Percentiles rank a stretch among this genome's conserved stretches.
These are phyloP conservation scores for Puya raimondii DNA, from an alignment of 176 grass and related monocot species.

Conservation along the genomic window DNA sequence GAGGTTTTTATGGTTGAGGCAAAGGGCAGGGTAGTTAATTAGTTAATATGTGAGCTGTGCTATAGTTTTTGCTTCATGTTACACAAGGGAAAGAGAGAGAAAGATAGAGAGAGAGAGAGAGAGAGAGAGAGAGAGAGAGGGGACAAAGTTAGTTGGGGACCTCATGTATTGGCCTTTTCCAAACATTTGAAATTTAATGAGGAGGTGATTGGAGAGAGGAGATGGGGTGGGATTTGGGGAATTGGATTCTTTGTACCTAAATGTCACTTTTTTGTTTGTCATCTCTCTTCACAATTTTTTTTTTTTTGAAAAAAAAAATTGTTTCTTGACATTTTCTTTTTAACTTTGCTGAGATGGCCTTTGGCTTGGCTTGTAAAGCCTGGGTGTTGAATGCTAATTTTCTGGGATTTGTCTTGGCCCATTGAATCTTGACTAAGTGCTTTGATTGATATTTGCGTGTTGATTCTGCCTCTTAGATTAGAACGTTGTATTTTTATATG, in stretches of 20 bases:
- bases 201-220: slow-evolving; percentile 26
- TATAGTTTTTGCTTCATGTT: no score
- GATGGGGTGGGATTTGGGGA: slow-evolving; percentile 5
- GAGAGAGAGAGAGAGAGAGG: slow-evolving; percentile 23
- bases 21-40: slow-evolving; percentile 5
- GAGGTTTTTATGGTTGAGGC: slow-evolving; percentile 49
- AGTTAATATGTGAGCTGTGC: no score
- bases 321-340: no score
- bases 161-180: slow-evolving; percentile 57
- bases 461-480: neutral
- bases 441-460: neutral
- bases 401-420: slow-evolving; percentile 29
- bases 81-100: neutral
- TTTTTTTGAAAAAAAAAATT: no score
- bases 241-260: slow-evolving; percentile 12
- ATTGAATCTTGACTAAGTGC: slow-evolving; percentile 27
- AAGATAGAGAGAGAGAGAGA: slow-evolving; percentile 13
- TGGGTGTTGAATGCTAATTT: slow-evolving; percentile 20
- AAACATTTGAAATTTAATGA: slow-evolving; percentile 46
- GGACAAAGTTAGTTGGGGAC: slow-evolving; percentile 61
- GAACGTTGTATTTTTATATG: no score
- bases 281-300: no score
- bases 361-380: slow-evolving; percentile 12
- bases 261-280: neutral
- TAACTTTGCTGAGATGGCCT: slow-evolving; percentile 9